These are phyloP conservation scores for Russula griseocarnosa DNA, from an alignment of 768 basidiomycete genomes.

Conservation along the genomic window DNA sequence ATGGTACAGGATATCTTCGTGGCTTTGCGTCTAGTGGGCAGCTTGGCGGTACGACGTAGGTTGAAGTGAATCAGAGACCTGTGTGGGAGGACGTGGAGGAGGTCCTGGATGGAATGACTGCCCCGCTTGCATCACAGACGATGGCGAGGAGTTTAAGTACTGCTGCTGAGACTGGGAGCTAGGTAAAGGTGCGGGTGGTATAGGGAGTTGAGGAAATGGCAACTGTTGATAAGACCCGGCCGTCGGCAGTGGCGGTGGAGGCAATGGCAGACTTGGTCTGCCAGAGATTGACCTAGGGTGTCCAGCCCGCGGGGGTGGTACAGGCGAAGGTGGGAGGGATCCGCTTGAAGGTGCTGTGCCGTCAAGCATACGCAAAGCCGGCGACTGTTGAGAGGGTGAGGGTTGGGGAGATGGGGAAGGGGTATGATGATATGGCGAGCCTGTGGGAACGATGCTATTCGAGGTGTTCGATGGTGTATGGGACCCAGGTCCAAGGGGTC, in stretches of 20 bases:
- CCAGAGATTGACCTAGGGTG: conserved; percentile 35
- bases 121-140: conserved; percentile 29
- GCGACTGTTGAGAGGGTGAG: conserved; percentile 20
- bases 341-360: conserved; percentile 27
- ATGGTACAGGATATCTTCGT: neutral
- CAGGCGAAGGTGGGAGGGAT: conserved; percentile 17
- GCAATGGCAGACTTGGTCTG: conserved; percentile 50
- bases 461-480: conserved; percentile 13
- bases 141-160: conserved; percentile 30
- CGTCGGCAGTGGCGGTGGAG: conserved; percentile 33
- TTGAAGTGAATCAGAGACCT: conserved; percentile 20
- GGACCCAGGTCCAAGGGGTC: conserved; percentile 26
- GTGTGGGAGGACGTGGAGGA: conserved; percentile 32
- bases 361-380: conserved; percentile 11
- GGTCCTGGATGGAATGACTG: conserved; percentile 34
- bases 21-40: conserved; percentile 22
- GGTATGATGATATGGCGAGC: conserved; percentile 20
- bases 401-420: conserved; percentile 25
- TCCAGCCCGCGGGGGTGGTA: conserved; percentile 14
- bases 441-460: conserved; percentile 3
- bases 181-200: conserved; percentile 11
- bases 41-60: conserved; percentile 23
- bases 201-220: conserved; percentile 29
- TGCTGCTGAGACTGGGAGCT: conserved; percentile 26
- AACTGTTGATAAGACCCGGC: conserved; percentile 35